Evolutionary conservation across 2,329 filamentous ascomycete genomes (phyloP).

Genomic region (Tolypocladium ophioglossoides): DNA sequence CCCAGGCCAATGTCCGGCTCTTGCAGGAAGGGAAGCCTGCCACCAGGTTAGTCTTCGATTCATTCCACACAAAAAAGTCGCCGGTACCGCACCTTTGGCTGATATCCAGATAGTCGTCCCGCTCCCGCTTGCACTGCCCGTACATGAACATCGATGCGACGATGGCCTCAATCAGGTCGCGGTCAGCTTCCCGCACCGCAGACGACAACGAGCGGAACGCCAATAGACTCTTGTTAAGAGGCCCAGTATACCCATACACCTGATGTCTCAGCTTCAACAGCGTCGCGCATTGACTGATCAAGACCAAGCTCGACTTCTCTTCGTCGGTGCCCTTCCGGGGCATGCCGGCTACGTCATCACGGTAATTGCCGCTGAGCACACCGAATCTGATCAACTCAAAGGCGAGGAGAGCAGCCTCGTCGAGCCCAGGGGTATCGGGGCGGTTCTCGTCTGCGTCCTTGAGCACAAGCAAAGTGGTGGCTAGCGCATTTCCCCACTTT

Average conservation of each 20-base stretch:
- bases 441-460: slow-evolving; percentile 39
- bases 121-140: slow-evolving; percentile 64
- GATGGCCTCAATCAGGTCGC: slow-evolving; percentile 77
- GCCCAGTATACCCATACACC: slow-evolving; percentile 84
- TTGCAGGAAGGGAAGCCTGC: slow-evolving; percentile 53
- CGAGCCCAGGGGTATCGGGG: slow-evolving; percentile 39
- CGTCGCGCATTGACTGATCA: slow-evolving; percentile 80
- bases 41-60: slow-evolving; percentile 5
- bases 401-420: slow-evolving; percentile 72
- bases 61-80: not conserved
- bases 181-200: slow-evolving; percentile 65
- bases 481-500: slow-evolving; percentile 71
- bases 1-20: slow-evolving; percentile 67
- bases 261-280: slow-evolving; percentile 75
- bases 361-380: slow-evolving; percentile 61
- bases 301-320: slow-evolving; percentile 66
- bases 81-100: slow-evolving; percentile 54
- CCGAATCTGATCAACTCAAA: slow-evolving; percentile 77
- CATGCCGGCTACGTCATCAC: slow-evolving; percentile 42
- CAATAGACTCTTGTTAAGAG: slow-evolving; percentile 80
- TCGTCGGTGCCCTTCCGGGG: slow-evolving; percentile 51
- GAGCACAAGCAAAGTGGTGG: slow-evolving; percentile 54
- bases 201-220: slow-evolving; percentile 77
- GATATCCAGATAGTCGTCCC: slow-evolving; percentile 56
- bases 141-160: slow-evolving; percentile 71